These are phyloP conservation scores for Cutaneotrichosporon curvatum DNA, from an alignment of 1,284 basidiomycete genomes.

Conservation along the genomic window DNA sequence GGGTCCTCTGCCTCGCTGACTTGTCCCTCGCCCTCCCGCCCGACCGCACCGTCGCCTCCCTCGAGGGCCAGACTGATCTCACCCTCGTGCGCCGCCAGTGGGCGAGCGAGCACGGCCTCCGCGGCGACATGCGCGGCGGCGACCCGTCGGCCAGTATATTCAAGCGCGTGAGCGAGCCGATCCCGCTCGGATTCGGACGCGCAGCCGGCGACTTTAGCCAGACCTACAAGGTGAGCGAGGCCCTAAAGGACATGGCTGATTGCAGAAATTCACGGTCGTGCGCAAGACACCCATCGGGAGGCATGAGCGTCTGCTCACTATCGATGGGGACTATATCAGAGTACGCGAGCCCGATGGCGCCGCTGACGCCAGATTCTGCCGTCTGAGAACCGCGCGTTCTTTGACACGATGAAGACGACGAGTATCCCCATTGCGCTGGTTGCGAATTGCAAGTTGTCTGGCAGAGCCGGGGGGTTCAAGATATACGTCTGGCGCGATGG, in stretches of 20 bases:
- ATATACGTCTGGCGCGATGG: constrained; percentile 63
- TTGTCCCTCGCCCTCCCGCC: constrained; percentile 78
- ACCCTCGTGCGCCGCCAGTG: constrained; percentile 72
- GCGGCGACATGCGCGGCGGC: constrained; percentile 48
- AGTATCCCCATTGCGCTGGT: constrained; percentile 90
- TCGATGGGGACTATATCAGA: constrained; percentile 92
- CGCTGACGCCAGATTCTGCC: constrained; percentile 68
- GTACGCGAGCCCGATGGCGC: constrained; percentile 48
- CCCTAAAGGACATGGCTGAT: neutral
- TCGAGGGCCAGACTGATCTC: constrained; percentile 79
- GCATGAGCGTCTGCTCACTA: constrained; percentile 82
- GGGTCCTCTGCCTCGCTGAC: constrained; percentile 71
- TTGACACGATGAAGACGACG: constrained; percentile 79
- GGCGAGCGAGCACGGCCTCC: constrained; percentile 57
- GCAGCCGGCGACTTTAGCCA: constrained; percentile 50
- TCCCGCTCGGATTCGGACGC: constrained; percentile 54
- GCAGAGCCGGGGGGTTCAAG: constrained; percentile 79
- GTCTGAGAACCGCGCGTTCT: constrained; percentile 69
- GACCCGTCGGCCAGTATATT: constrained; percentile 95
- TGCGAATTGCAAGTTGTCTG: constrained; percentile 71
- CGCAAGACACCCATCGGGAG: constrained; percentile 89
- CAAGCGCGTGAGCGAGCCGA: constrained; percentile 72
- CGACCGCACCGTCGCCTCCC: constrained; percentile 88
- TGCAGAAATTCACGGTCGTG: constrained; percentile 83
- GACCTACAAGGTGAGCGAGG: constrained; percentile 64